Evolutionary conservation across 2,329 filamentous ascomycete genomes (phyloP).

Genomic region (Claviceps humidiphila): DNA sequence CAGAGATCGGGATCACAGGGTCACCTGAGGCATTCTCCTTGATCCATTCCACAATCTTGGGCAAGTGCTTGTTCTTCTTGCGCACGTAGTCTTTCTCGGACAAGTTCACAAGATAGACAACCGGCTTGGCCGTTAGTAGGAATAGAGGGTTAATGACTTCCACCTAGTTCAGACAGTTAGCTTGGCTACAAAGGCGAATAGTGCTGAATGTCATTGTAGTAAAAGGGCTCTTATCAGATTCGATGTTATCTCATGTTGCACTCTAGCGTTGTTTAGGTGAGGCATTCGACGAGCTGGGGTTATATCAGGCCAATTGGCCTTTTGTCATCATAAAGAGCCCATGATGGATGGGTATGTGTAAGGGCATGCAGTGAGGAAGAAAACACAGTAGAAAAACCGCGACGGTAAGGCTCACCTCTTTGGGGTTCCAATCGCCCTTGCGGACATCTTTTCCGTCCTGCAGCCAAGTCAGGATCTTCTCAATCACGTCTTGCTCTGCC

Average conservation of each 20-base stretch:
- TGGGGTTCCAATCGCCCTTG: constrained; percentile 77
- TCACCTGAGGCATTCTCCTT: constrained; percentile 81
- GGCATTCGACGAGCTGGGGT: constrained; percentile 99
- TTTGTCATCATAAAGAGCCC: constrained; percentile 81
- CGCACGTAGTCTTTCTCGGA: constrained; percentile 95
- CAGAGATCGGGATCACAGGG: constrained; percentile 85
- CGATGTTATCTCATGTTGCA: constrained; percentile 75
- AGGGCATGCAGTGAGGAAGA: constrained; percentile 10
- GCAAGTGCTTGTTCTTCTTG: constrained; percentile 98
- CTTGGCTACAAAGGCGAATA: background rate
- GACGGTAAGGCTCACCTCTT: constrained; percentile 61
- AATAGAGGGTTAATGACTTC: constrained; percentile 96
- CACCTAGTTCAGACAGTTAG: constrained; percentile 44
- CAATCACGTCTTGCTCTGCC: constrained; percentile 85
- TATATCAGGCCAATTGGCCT: constrained; percentile 84
- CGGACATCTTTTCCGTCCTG: constrained; percentile 87
- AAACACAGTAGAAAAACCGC: constrained; percentile 11
- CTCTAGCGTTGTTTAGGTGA: constrained; percentile 61
- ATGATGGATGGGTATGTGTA: background rate
- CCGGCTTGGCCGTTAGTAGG: constrained; percentile 89
- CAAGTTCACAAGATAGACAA: constrained; percentile 93
- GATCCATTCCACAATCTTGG: constrained; percentile 89
- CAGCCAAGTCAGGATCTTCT: constrained; percentile 73
- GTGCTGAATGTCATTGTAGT: constrained; percentile 5
- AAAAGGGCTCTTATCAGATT: constrained; percentile 42